Evolutionary conservation across 2,329 filamentous ascomycete species (phyloP), one percentile per base, ranked within the genome.

Genomic region (Alternaria arborescens): DNA sequence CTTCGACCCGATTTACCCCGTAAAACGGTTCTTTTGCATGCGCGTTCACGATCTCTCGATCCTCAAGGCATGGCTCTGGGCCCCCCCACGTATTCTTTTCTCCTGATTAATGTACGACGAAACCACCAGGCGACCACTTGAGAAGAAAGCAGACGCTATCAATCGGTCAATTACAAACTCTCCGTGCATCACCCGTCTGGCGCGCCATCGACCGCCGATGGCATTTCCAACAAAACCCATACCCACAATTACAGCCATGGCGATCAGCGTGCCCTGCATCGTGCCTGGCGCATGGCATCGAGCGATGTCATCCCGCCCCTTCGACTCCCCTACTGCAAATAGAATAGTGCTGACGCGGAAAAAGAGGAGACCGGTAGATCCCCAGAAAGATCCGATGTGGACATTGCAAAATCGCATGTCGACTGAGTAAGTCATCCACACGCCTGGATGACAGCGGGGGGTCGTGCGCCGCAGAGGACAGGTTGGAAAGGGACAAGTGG

Each of bases 261-360:
- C 14, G 52, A 46, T 46, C 38, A 56, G 42, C 30, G 22, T 36
- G 32, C 44, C 47, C 44, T 36, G 43, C 46, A 41, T 40, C 41
- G 53, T 55, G 41, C 55, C 46, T 47, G 56, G 26, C 47, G 58
- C 46, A 46, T 18, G 58, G 32, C 58, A 60, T 55, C 58, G 58
- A 57, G 46, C 46, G 22, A 46, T 57, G 38, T 46, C 44, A 32
- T 60, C 16, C 42, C 24, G 52, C 34, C 44, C n/a, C 42, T 22
- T 34, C 14, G n/a, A n/a, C 22, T 41, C 34, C 18, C 28, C 16
- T 34, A 3, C 51, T 43, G 26, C 28, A 53, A 53, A 24, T 38
- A 36, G 46, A 36, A 50, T 36, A 36, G 30, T 22, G 46, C 46
- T 50, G 30, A 36, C 14, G n/a, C 20, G 32, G 32, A 34, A 53